Evolutionary conservation across 164 flowering plant genomes (phyloP), one percentile per base, ranked within the genome.

Genomic region (Kalanchoe fedtschenkoi): DNA sequence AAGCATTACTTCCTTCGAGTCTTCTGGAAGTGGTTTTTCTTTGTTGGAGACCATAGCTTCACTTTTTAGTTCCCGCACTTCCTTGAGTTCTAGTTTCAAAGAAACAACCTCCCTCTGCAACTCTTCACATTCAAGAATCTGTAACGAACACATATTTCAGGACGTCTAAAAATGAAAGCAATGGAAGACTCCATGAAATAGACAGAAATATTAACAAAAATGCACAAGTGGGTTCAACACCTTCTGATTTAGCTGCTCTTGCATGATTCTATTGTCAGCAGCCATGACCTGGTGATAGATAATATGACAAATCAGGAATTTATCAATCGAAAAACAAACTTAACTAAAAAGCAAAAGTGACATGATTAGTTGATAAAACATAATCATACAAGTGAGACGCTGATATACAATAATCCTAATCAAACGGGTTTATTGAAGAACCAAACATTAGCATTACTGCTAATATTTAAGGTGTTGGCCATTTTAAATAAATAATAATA

Each of bases 241-340:
- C 99, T 88, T 93, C 72, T 87, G 80, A 67, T 75, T 76, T 62
- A 90, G 86, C 75, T 93, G 99, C 76, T 93, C 99, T 67, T 90
- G 95, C 59, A 93, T 87, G 68, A 93, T 74, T 65, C 97, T 81
- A 75, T 88, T 88, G 66, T 93, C 97, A 6, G 96, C 97, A 64
- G 69, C 68, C 81, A 83, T 90, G 60, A 93, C 96, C 99, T 84
- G 68, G 30, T 46, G 69, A 66, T 3, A 43, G 32, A 57, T 51
- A 28, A 19, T 51, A 6, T 28, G 21, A 28, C 46, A 60, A 62
- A 19, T 34, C 55, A 11, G 13, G 35, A 30, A 43, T 26, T 61
- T 16, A 43, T 26, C 17, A 39, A 13, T 14, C 42, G 22, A 13
- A 11, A 9, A 17, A 59, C 28, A 5, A 34, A 34, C 39, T 32